Conservation (phyloP, 306 rosid species). For the Corylus avellana region DNA sequence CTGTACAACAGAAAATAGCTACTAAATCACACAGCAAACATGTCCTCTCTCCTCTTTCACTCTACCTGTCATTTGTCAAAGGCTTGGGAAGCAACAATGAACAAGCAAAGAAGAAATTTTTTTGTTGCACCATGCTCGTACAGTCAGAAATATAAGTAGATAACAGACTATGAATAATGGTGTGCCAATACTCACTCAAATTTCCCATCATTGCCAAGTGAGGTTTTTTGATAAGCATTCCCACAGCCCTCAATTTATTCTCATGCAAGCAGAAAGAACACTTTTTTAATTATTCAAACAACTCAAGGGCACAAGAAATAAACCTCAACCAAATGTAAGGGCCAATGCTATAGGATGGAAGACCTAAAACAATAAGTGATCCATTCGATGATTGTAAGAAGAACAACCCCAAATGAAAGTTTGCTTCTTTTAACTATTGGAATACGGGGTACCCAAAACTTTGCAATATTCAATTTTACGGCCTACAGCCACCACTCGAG, state of each 20-base stretch:
- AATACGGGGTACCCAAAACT: too few relatives aligned
- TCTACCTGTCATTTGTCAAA: not conserved
- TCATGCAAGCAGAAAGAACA: not conserved
- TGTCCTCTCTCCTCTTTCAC: slow-evolving; percentile 5
- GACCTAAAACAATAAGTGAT: too few relatives aligned
- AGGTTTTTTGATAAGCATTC: not conserved
- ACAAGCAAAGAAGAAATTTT: slow-evolving; percentile 12
- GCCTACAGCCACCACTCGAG: too few relatives aligned
- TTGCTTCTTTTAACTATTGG: too few relatives aligned
- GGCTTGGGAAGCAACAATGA: slow-evolving; percentile 11
- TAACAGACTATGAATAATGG: slow-evolving; percentile 35
- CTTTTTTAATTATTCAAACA: not conserved
- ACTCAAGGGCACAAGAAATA: not conserved
- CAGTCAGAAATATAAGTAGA: slow-evolving; percentile 30
- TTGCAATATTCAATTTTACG: too few relatives aligned
- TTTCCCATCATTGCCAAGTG: not conserved
- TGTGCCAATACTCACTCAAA: slow-evolving; percentile 21
- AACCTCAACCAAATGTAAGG: not conserved
- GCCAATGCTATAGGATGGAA: too few relatives aligned
- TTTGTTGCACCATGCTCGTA: slow-evolving; percentile 47
- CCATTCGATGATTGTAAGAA: too few relatives aligned
- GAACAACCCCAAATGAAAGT: too few relatives aligned
- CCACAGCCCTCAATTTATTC: not conserved
- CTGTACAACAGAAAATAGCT: too few relatives aligned
- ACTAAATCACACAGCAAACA: not conserved